These are phyloP conservation scores for Cutaneotrichosporon sp. DNA, from an alignment of 1,284 basidiomycete species.

Conservation along the genomic window DNA sequence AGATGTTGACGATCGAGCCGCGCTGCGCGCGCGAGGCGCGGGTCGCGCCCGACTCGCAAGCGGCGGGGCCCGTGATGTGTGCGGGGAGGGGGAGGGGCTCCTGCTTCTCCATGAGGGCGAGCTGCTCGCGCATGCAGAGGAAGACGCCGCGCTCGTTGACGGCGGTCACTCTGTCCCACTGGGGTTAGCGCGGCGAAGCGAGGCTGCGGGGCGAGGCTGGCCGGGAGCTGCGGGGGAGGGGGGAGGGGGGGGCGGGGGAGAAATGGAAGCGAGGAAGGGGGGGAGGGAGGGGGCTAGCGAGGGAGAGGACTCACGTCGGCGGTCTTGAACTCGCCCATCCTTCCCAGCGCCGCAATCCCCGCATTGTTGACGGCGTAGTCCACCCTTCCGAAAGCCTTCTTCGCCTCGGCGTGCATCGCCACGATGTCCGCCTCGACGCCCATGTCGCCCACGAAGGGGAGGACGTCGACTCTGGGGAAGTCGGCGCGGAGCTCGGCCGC, in stretches of 20 bases:
- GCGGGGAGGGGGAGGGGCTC: slow-evolving; percentile 4
- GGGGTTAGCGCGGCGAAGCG: not conserved
- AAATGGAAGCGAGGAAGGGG: too few relatives aligned
- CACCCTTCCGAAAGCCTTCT: slow-evolving; percentile 30
- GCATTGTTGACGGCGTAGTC: slow-evolving; percentile 42
- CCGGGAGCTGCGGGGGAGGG: too few relatives aligned
- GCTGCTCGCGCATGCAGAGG: slow-evolving; percentile 24
- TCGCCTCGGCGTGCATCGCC: slow-evolving; percentile 8
- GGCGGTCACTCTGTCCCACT: slow-evolving; percentile 33
- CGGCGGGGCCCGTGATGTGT: too few relatives aligned
- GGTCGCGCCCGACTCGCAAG: not conserved
- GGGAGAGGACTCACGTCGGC: too few relatives aligned
- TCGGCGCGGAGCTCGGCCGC: slow-evolving; percentile 11
- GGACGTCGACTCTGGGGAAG: slow-evolving; percentile 8
- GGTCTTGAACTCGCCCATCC: slow-evolving; percentile 10
- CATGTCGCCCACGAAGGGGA: slow-evolving; percentile 17
- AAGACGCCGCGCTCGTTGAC: slow-evolving; percentile 32
- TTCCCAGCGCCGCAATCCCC: slow-evolving; percentile 27
- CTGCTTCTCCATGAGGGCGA: slow-evolving; percentile 26
- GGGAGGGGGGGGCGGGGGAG: too few relatives aligned
- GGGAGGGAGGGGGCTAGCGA: too few relatives aligned
- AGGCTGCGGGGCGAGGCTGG: too few relatives aligned
- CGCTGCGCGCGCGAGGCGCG: slow-evolving; percentile 19
- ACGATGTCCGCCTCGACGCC: slow-evolving; percentile 18
- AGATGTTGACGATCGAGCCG: slow-evolving; percentile 27